Base-by-base conservation (phyloP, 1,284 basidiomycete species). In the Trichosporon sp. region DNA sequence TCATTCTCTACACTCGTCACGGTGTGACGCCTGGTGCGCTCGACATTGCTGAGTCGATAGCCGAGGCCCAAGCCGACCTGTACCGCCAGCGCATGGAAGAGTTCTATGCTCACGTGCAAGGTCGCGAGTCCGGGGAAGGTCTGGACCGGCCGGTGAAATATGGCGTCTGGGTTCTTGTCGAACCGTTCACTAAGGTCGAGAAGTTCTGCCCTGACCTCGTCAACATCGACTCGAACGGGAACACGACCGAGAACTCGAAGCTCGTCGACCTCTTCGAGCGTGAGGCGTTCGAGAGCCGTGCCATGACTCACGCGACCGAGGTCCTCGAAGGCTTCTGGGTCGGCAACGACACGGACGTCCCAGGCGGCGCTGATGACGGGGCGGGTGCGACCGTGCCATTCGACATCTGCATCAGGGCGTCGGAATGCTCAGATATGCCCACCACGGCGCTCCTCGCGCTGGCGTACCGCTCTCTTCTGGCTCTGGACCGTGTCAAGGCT, bases 131-230 rank as follows among this genome's bases (percentile, higher is more conserved):
- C 14, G 76, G 73, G 1, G 75, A 79, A 64, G 75, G 74, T 2
- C 62, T 76, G 9, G 71, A 71, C 52, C 68, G 74, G 11, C 84
- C 88, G 4, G 77, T 91, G 46, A 76, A 84, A 61, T 97, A 96
- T 81, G 91, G 92, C 70, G 92, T 95, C 61, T 95, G 89, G 77
- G 85, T 95, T 14, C 84, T 96, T 16, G 86, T 88, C 56, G 85
- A 86, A 82, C 59, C 86, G 0, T 86, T 86, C 70, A 68, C 77
- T 14, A 80, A 79, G 54, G 83, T 87, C 58, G 83, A 86, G 70
- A 71, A 73, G 34, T 62, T 77, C 46, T 81, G 78, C 70, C 81
- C 83, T 0, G 75, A 83, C 31, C 79, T 86, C 54, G 81, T 87
- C 67, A 82, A 83, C 34, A 75, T 86, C 60, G 82, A 84, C 71